Evolutionary conservation across 1,284 basidiomycete species (phyloP), one percentile per base, ranked within the genome.

Genomic region (Macrocystidia cucumis): DNA sequence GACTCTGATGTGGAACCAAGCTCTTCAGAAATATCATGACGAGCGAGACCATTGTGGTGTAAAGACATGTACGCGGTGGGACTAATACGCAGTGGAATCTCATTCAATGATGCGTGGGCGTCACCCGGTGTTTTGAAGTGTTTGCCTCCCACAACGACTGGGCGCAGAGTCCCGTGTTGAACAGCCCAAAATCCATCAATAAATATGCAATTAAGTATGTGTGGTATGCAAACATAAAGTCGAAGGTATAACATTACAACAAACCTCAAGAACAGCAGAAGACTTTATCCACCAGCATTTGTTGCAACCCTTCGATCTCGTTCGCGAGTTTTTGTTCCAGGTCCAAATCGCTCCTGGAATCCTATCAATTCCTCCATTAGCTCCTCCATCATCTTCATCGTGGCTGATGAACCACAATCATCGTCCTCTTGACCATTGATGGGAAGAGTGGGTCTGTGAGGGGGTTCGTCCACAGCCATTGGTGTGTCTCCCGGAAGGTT

Each of bases 291-390:
- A 44, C 14, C 29, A 13, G 17, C 9, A 3, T 41, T 40, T 16
- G 48, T 42, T 30, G 43, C 44, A 38, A 46, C 34, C 39, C 60
- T 54, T 24, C 59, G 52, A 35, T 62, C 60, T 36, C 77, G 66
- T 29, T 79, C 77, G 51, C 76, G 72, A 39, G 58, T 65, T 59
- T 78, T 67, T 11, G 60, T 59, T 12, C 66, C 65, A 31, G 66
- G 66, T 28, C 85, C 83, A 63, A 87, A 91, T 34, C 78, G 72
- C 54, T 92, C 88, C 60, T 93, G 90, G 54, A 93, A 93, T 31
- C 60, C 67, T 44, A 90, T 87, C 26, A 93, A 59, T 53, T 92
- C 89, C 50, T 85, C 74, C 74, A 89, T 89, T 4, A 95, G 63
- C 49, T 84, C 83, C 57, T 91, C 89, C 78, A 93, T 86, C 63